phyloP scores from a whole-genome alignment of 352 stramenopile species.

The Phytophthora lateralis region DNA sequence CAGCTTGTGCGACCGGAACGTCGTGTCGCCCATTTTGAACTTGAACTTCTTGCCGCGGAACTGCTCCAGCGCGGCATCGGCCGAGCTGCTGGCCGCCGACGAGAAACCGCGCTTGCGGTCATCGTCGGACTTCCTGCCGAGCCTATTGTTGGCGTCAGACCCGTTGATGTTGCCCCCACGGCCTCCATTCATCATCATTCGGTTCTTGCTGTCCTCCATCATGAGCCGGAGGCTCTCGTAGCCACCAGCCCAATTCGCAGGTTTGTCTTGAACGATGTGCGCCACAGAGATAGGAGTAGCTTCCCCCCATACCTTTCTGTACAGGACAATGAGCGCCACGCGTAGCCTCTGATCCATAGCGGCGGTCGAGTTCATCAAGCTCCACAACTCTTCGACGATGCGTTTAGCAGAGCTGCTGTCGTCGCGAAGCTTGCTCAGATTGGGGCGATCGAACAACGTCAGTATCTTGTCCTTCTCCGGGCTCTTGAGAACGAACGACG shows the following conservation, averaged over 20 bases:
- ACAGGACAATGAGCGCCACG: conserved; percentile 77
- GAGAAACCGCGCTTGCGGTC: conserved; percentile 46
- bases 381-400: conserved; percentile 74
- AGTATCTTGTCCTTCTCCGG: conserved; percentile 77
- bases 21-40: conserved; percentile 83
- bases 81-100: conserved; percentile 27
- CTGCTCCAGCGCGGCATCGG: conserved; percentile 65
- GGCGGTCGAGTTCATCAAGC: conserved; percentile 69
- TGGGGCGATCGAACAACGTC: conserved; percentile 64
- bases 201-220: conserved; percentile 87
- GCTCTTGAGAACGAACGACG: conserved; percentile 75
- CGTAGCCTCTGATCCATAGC: conserved; percentile 75
- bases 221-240: conserved; percentile 83
- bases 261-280: conserved; percentile 85
- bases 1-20: conserved; percentile 85
- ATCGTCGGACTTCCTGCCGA: conserved; percentile 35
- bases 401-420: conserved; percentile 75
- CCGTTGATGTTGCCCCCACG: conserved; percentile 19
- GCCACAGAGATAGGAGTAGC: conserved; percentile 80
- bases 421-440: conserved; percentile 67
- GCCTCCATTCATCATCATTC: conserved; percentile 38
- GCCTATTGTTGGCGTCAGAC: conserved; percentile 18
- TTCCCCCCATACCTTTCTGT: conserved; percentile 83
- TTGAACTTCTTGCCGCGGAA: conserved; percentile 88
- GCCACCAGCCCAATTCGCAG: conserved; percentile 74